These are phyloP conservation scores for Fagopyrum homotropicum DNA, from an alignment of 148 eudicot species.

Conservation along the genomic window DNA sequence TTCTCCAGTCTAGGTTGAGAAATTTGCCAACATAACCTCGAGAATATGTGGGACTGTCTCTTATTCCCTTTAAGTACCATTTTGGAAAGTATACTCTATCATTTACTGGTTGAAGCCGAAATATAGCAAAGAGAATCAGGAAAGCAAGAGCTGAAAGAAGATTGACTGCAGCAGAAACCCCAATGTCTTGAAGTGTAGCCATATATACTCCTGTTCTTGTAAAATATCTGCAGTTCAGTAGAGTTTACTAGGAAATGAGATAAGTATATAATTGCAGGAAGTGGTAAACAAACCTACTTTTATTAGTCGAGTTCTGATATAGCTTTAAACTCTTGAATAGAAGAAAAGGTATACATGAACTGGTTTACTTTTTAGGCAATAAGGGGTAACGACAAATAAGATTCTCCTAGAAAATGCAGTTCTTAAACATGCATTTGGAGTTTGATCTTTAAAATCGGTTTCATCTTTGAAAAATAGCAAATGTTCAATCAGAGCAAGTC, in stretches of 20 bases:
- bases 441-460: neutral
- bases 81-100: conserved; percentile 98
- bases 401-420: neutral
- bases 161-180: conserved; percentile 62
- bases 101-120: conserved; percentile 84
- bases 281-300: neutral
- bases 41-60: conserved; percentile 60
- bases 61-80: conserved; percentile 90
- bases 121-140: conserved; percentile 75
- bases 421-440: neutral
- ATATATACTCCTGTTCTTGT: conserved; percentile 20
- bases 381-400: neutral
- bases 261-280: neutral
- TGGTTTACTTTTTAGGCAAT: neutral
- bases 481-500: neutral
- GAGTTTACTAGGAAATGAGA: neutral
- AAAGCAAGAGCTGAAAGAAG: conserved; percentile 63
- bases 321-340: neutral
- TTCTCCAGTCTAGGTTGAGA: conserved; percentile 66
- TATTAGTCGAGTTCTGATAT: neutral
- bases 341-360: neutral
- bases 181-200: conserved; percentile 72
- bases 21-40: conserved; percentile 48
- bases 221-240: conserved; percentile 3
- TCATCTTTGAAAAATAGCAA: neutral